Percentiles rank a stretch among this genome's conserved stretches.
Conservation (phyloP, 2,329 filamentous ascomycete species). For the Botryosphaeria dothidea region DNA sequence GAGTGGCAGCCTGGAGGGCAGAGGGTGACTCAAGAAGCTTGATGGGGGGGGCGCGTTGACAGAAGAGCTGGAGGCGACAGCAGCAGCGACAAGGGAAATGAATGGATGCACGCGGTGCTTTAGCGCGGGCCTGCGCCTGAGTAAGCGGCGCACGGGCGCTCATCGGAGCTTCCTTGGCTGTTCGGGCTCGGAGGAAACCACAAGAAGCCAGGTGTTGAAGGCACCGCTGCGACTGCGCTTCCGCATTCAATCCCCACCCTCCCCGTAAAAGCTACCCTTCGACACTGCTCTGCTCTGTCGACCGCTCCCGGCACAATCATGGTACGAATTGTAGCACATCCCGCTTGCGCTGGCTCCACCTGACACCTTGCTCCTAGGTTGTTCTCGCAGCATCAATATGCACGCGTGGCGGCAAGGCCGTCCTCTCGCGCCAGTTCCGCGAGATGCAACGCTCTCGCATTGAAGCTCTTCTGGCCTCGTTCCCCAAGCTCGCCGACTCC, state of each 20-base stretch:
- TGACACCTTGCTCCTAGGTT: conserved; percentile 60
- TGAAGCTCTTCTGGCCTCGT: conserved; percentile 93
- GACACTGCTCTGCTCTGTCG: neutral
- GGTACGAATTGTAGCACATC: neutral
- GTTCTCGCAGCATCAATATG: conserved; percentile 98
- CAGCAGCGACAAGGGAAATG: conserved; percentile 10
- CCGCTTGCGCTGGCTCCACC: neutral
- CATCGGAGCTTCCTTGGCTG: neutral
- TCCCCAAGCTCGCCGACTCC: conserved; percentile 95
- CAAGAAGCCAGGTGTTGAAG: conserved; percentile 20
- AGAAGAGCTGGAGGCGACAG: conserved; percentile 13
- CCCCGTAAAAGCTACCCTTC: neutral
- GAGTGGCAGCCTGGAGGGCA: conserved; percentile 3
- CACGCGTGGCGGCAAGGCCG: conserved; percentile 95
- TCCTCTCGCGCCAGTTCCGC: conserved; percentile 95
- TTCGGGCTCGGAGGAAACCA: conserved; percentile 7
- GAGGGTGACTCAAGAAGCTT: conserved; percentile 2
- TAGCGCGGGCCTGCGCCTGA: conserved; percentile 9
- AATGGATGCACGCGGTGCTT: conserved; percentile 6
- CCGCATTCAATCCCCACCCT: neutral
- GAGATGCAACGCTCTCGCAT: conserved; percentile 97
- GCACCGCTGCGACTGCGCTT: neutral
- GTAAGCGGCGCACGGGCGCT: conserved; percentile 7
- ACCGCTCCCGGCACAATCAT: neutral
- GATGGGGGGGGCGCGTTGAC: conserved; percentile 2